Evolutionary conservation across 108 stramenopile genomes (phyloP).

Genomic region (Schizochytrium sp.): DNA sequence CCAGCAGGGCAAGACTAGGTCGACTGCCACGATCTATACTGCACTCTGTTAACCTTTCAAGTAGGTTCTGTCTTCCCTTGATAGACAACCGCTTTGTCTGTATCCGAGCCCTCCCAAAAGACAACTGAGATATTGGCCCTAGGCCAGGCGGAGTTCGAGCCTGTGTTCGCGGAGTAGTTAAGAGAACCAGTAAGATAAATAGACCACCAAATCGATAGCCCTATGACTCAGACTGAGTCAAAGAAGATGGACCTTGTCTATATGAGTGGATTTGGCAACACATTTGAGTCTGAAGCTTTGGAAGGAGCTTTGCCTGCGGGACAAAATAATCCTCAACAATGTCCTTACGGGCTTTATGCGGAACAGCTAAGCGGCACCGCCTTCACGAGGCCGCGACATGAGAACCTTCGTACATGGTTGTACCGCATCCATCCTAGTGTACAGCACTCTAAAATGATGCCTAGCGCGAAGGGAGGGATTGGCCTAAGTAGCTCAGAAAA

Average conservation of each 20-base stretch:
- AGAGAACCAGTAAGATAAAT: too few species aligned
- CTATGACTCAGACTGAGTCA: too few species aligned
- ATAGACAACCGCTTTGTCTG: too few species aligned
- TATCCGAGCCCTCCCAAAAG: background rate
- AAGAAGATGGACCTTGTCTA: conserved; percentile 67
- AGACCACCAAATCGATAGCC: too few species aligned
- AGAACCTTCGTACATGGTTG: conserved; percentile 80
- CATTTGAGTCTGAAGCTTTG: conserved; percentile 84
- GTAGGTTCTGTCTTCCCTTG: too few species aligned
- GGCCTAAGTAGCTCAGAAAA: background rate
- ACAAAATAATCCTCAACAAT: conserved; percentile 90
- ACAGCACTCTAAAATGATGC: conserved; percentile 58
- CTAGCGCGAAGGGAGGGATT: conserved; percentile 25
- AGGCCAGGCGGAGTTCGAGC: background rate
- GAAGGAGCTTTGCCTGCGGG: conserved; percentile 82
- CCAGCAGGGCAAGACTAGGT: too few species aligned
- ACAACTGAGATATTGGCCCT: background rate
- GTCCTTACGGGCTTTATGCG: conserved; percentile 83
- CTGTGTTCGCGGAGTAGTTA: too few species aligned
- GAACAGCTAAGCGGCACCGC: conserved; percentile 93
- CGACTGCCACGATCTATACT: too few species aligned
- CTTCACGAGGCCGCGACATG: conserved; percentile 85
- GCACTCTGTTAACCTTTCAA: too few species aligned
- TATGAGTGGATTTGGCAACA: conserved; percentile 83
- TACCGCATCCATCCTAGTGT: conserved; percentile 72